These are phyloP conservation scores for Trametes villosa DNA, from an alignment of 768 basidiomycete species.

Conservation along the genomic window DNA sequence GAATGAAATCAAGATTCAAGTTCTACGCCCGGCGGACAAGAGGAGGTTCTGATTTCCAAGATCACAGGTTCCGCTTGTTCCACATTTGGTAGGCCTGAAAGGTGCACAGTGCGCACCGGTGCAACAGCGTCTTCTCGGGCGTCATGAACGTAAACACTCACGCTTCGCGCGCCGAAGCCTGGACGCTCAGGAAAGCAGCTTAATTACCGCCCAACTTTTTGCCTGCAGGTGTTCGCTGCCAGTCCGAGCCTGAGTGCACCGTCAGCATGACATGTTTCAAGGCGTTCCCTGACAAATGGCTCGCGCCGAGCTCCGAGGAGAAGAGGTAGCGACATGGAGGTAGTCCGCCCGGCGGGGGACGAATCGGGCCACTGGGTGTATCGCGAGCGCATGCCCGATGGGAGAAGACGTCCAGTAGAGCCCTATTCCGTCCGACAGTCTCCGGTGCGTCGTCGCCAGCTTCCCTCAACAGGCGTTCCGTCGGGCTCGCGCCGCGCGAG, in stretches of 20 bases:
- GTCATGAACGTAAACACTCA: not conserved
- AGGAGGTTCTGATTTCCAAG: slow-evolving; percentile 1
- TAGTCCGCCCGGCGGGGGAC: not conserved
- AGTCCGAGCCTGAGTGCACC: too few relatives aligned
- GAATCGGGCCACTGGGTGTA: slow-evolving; percentile 2
- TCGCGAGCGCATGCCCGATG: not conserved
- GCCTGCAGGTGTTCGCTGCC: not conserved
- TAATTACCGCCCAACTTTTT: slow-evolving; percentile 3
- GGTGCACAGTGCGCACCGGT: not conserved
- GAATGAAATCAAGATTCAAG: not conserved
- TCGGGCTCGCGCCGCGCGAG: too few relatives aligned
- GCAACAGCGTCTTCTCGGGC: slow-evolving; percentile 2
- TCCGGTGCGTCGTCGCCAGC: not conserved
- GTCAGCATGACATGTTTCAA: too few relatives aligned
- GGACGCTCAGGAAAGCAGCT: slow-evolving; percentile 3
- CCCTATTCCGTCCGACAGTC: slow-evolving; percentile 1
- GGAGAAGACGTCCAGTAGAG: not conserved
- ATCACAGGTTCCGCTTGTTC: slow-evolving; percentile 8
- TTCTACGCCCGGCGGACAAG: not conserved
- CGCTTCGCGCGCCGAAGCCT: not conserved
- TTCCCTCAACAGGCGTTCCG: not conserved
- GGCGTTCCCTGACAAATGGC: not conserved
- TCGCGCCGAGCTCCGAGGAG: not conserved
- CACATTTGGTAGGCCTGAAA: slow-evolving; percentile 2
- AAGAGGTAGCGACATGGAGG: too few relatives aligned